phyloP scores from a whole-genome alignment of 768 basidiomycete genomes.

The Tephrocybe rancida region DNA sequence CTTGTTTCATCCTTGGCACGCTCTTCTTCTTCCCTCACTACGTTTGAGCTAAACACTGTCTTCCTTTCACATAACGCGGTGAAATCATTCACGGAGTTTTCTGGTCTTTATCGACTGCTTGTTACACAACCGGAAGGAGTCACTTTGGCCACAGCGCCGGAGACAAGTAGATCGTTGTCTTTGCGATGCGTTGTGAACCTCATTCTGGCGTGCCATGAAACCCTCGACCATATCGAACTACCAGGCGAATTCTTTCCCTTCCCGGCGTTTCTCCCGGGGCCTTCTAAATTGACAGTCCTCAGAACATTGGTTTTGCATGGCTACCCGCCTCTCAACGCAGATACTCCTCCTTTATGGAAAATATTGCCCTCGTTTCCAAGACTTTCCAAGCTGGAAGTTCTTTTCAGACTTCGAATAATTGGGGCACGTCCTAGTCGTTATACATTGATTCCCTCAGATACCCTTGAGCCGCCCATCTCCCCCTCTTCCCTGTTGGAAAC shows the following conservation, averaged over 20 bases:
- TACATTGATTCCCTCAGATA: not conserved
- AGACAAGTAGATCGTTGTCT: slow-evolving; percentile 7
- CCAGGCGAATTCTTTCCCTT: slow-evolving; percentile 14
- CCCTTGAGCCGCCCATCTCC: not conserved
- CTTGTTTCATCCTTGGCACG: slow-evolving; percentile 10
- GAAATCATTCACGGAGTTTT: slow-evolving; percentile 8
- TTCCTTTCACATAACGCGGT: slow-evolving; percentile 14
- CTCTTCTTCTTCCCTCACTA: slow-evolving; percentile 11
- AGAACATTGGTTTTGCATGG: slow-evolving; percentile 14
- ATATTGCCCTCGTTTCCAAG: slow-evolving; percentile 10
- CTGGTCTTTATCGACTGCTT: slow-evolving; percentile 9
- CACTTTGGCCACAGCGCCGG: slow-evolving; percentile 11
- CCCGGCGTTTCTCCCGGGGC: not conserved
- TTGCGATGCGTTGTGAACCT: slow-evolving; percentile 11
- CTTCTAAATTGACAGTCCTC: slow-evolving; percentile 4
- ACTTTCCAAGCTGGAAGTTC: slow-evolving; percentile 10
- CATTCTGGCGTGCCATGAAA: slow-evolving; percentile 13
- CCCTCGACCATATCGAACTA: slow-evolving; percentile 14
- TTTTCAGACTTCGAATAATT: slow-evolving; percentile 11
- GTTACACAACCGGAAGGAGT: slow-evolving; percentile 12
- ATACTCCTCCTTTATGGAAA: slow-evolving; percentile 9
- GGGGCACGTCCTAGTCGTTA: not conserved
- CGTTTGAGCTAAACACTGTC: slow-evolving; percentile 12
- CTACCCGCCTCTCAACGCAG: slow-evolving; percentile 13
- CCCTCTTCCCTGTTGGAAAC: slow-evolving; percentile 7